Conservation (phyloP, 345 rosid genomes). For the Crucihimalaya himalaica region DNA sequence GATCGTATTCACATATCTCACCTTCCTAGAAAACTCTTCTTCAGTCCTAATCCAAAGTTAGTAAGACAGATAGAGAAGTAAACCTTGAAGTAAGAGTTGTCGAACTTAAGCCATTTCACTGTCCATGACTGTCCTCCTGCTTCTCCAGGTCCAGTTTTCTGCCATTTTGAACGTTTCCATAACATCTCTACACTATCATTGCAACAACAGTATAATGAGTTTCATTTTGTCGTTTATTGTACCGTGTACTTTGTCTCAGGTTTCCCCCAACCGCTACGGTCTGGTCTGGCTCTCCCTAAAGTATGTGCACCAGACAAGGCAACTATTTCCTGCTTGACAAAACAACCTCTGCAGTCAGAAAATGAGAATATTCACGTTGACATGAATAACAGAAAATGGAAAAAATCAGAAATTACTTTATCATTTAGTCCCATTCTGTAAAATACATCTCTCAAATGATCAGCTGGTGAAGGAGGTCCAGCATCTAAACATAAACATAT, state of each 20-base stretch:
- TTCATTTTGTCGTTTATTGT: conserved; percentile 14
- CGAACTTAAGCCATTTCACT: conserved; percentile 89
- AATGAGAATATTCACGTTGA: background rate
- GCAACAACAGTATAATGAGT: background rate
- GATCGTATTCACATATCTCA: background rate
- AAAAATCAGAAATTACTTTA: conserved; percentile 48
- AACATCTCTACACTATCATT: conserved; percentile 6
- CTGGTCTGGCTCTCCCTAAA: conserved; percentile 91
- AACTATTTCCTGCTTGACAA: conserved; percentile 73
- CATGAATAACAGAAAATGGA: conserved; percentile 1
- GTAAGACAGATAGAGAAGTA: conserved; percentile 21
- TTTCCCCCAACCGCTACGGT: conserved; percentile 97
- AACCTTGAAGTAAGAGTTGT: conserved; percentile 97
- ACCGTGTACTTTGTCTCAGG: conserved; percentile 97
- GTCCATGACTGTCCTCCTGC: conserved; percentile 99
- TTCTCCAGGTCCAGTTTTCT: conserved; percentile 97
- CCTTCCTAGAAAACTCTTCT: background rate
- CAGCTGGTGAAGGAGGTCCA: conserved; percentile 86
- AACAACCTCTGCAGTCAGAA: background rate
- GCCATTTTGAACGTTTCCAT: conserved; percentile 36
- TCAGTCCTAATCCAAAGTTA: background rate
- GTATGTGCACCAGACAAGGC: conserved; percentile 98
- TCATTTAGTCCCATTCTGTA: conserved; percentile 95
- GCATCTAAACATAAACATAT: conserved; percentile 55
- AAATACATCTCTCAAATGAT: conserved; percentile 80